Percentiles rank a stretch among this genome's conserved stretches.
These are phyloP conservation scores for Leishmania aethiopica DNA, from an alignment of 208 protist genomes.

Conservation along the genomic window DNA sequence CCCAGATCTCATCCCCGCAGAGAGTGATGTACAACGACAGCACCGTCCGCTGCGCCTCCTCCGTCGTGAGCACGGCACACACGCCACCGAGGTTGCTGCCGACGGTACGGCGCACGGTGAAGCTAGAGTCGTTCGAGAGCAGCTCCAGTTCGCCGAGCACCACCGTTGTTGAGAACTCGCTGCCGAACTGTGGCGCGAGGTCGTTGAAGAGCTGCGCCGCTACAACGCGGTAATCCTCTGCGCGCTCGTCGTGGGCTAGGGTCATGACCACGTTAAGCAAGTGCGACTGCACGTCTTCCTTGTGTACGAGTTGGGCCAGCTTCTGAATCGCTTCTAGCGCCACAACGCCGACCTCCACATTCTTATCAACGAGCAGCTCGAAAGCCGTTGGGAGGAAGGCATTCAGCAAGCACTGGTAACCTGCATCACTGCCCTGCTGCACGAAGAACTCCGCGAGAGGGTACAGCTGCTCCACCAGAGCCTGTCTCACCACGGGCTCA, in stretches of 20 bases:
- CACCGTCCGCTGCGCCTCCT: conserved; percentile 61
- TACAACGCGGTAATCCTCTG: conserved; percentile 94
- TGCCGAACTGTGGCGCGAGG: conserved; percentile 79
- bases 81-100: conserved; percentile 82
- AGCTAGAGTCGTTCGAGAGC: conserved; percentile 89
- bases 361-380: conserved; percentile 95
- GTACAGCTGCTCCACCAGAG: conserved; percentile 90
- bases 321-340: conserved; percentile 84
- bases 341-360: conserved; percentile 89
- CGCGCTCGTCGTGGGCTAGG: conserved; percentile 93
- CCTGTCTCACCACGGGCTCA: conserved; percentile 92
- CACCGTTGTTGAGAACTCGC: conserved; percentile 60
- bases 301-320: conserved; percentile 82
- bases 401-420: conserved; percentile 84
- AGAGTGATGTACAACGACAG: conserved; percentile 89
- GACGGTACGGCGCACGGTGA: conserved; percentile 90
- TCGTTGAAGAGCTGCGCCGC: conserved; percentile 92
- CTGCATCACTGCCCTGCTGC: conserved; percentile 68
- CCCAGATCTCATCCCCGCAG: conserved; percentile 96
- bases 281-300: conserved; percentile 85
- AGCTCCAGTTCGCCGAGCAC: conserved; percentile 86
- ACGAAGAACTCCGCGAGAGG: conserved; percentile 82
- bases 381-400: conserved; percentile 92
- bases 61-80: conserved; percentile 56
- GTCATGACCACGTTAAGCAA: conserved; percentile 90